Conservation (phyloP, 2,329 filamentous ascomycete genomes). For the Metarhizium rileyi region DNA sequence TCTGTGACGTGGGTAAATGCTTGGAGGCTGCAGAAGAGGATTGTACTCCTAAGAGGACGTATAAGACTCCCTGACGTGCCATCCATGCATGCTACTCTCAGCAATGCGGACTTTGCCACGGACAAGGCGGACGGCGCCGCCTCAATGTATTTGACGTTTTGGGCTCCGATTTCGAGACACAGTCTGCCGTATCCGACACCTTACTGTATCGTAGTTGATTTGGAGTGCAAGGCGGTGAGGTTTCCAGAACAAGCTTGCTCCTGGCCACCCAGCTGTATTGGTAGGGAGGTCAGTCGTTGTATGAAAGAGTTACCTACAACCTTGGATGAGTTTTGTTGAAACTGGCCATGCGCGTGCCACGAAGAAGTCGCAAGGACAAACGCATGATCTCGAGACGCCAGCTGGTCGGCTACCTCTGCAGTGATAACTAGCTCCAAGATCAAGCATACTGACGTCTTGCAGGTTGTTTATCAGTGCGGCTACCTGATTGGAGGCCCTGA, state of each 20-base stretch:
- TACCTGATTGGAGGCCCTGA: conserved; percentile 28
- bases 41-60: conserved; percentile 41
- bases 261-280: conserved; percentile 57
- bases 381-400: too few relatives aligned
- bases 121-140: background rate
- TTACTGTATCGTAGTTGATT: conserved; percentile 18
- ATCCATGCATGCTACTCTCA: conserved; percentile 64
- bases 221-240: conserved; percentile 12
- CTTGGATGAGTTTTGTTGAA: conserved; percentile 48
- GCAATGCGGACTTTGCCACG: conserved; percentile 41
- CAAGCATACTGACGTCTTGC: conserved; percentile 12
- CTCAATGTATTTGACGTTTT: conserved; percentile 31
- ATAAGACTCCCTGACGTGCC: conserved; percentile 25
- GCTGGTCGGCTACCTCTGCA: conserved; percentile 11
- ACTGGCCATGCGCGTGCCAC: conserved; percentile 57
- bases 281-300: conserved; percentile 58
- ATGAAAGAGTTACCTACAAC: conserved; percentile 43
- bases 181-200: conserved; percentile 15
- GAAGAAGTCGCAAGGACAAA: conserved; percentile 33
- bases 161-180: conserved; percentile 22
- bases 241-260: conserved; percentile 15
- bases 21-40: background rate
- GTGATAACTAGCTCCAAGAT: conserved; percentile 14
- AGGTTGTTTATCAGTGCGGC: conserved; percentile 14
- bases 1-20: conserved; percentile 5